Percentiles rank a stretch among this genome's conserved stretches.
These are phyloP conservation scores for Trichosporon sp. DNA, from an alignment of 1,284 basidiomycete genomes.

Conservation along the genomic window DNA sequence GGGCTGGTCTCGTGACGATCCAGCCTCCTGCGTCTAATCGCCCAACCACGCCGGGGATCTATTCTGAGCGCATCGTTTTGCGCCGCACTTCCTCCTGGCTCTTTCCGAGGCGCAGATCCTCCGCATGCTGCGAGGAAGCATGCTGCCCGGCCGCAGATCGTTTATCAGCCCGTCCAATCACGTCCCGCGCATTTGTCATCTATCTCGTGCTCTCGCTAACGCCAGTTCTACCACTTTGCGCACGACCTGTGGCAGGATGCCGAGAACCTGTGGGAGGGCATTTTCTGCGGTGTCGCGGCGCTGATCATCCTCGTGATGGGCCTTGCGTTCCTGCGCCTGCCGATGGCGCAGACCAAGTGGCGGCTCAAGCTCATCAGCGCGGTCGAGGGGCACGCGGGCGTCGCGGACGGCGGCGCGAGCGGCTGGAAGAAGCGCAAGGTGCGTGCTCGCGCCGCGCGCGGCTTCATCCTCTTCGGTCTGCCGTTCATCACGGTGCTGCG, in stretches of 20 bases:
- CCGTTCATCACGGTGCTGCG: slow-evolving; percentile 82
- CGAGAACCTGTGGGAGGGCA: slow-evolving; percentile 37
- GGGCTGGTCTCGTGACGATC: neutral
- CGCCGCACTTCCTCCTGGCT: neutral
- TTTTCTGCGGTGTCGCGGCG: slow-evolving; percentile 68
- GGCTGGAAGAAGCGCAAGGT: slow-evolving; percentile 3
- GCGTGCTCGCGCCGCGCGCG: slow-evolving; percentile 19
- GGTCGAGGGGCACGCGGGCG: slow-evolving; percentile 55
- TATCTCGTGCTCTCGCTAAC: neutral
- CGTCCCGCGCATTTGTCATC: neutral
- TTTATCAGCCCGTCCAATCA: neutral
- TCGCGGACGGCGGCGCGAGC: slow-evolving; percentile 6
- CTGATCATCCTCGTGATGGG: slow-evolving; percentile 57
- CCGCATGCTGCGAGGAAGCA: neutral
- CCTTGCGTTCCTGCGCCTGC: slow-evolving; percentile 68
- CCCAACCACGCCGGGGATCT: neutral
- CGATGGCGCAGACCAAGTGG: slow-evolving; percentile 78
- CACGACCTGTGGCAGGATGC: slow-evolving; percentile 50
- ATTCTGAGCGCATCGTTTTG: neutral
- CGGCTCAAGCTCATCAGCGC: slow-evolving; percentile 72
- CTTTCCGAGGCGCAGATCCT: neutral
- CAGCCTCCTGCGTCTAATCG: neutral
- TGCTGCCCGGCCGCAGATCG: neutral
- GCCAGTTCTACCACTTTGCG: slow-evolving; percentile 51
- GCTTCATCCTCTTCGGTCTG: slow-evolving; percentile 66